Base-by-base conservation (phyloP, 129 eudicot species). In the Heracleum sosnowskyi region DNA sequence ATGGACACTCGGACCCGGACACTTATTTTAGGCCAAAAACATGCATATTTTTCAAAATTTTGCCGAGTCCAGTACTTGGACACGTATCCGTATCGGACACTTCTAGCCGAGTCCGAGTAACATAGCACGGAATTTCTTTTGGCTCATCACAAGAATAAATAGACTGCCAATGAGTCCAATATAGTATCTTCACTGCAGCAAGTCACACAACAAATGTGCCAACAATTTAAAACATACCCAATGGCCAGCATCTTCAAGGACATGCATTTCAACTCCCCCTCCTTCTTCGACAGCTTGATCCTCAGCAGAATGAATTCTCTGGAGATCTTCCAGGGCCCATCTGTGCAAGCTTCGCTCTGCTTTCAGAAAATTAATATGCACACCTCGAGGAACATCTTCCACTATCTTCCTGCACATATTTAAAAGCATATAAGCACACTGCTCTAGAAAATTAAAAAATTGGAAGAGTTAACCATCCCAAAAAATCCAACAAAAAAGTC, bases 211-310 rank as follows among this genome's bases (percentile, higher is more conserved):
- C 64, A 35, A 34, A 63, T 15, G 62, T 7, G 39, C 4, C 20
- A 28, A 69, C 53, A 71, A 55, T 53, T 18, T 60, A 46, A 49
- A 78, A 76, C 88, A 49, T 87, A 93, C 98, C 96, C 98, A 93
- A 75, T 93, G 98, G 36, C 98, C 98, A 2, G 98, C 97, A 80
- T 91, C 98, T 91, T 93, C 97, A 37, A 93, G 96, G 79, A 91
- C 97, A 81, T 89, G 98, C 98, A 93, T 93, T 85, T 93, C 97
- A 37, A 93, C 97, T 60, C 98, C 98, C 76, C 89, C 98, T 53
- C 93, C 98, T 79, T 89, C 98, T 36, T 93, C 96, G 71, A 78
- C 89, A 69, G 98, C 98, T 80, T 89, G 92, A 84, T 93, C 93
- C 85, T 93, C 98, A 76, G 96, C 98, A 73, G 82, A 87, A 84